Evolutionary conservation across 352 stramenopile species (phyloP), one percentile per base, ranked within the genome.

Genomic region (Globisporangium canariense): DNA sequence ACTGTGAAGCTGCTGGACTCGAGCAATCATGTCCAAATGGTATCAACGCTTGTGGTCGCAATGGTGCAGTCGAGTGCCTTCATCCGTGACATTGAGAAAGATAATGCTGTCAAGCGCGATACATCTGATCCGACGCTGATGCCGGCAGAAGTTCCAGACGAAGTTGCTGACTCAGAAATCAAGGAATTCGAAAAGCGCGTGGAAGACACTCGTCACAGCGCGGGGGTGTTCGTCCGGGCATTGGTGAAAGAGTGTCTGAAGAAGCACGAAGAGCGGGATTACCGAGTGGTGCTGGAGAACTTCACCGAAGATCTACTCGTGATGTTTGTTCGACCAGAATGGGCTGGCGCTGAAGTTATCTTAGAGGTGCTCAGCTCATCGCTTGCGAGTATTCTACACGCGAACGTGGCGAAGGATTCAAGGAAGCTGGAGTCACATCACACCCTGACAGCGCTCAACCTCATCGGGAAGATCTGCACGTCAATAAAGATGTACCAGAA

Each of bases 251-350:
- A 87, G 58, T 95, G 84, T 58, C 77, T 91, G 71, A 94, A 93
- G 68, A 95, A 93, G 66, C 78, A 73, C 9, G 86, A 95, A 60
- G 85, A 93, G 34, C 70, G 81, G 38, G 81, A 93, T 58, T 82
- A 88, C 67, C 83, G 86, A 22, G 69, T 88, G 50, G 69, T 89
- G 16, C 68, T 96, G 14, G 88, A 94, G 18, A 89, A 94, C 45
- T 91, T 95, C 60, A 70, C 90, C 30, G 86, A 96, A 66, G 88
- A 96, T 65, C 58, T 96, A 38, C 73, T 96, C 14, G 70, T 76
- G 8, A 89, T 96, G 78, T 89, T 94, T 68, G 70, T 77, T 18
- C 81, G 75, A n/a, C 85, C 86, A 13, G 88, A 96, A 62, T 95
- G 85, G 83, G 22, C 69, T 20, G 86, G 85, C 14, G 86, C 87